Percentiles rank a stretch among this genome's conserved stretches.
Evolutionary conservation across 2,329 filamentous ascomycete species (phyloP).

Genomic region (Neobulgaria alba): DNA sequence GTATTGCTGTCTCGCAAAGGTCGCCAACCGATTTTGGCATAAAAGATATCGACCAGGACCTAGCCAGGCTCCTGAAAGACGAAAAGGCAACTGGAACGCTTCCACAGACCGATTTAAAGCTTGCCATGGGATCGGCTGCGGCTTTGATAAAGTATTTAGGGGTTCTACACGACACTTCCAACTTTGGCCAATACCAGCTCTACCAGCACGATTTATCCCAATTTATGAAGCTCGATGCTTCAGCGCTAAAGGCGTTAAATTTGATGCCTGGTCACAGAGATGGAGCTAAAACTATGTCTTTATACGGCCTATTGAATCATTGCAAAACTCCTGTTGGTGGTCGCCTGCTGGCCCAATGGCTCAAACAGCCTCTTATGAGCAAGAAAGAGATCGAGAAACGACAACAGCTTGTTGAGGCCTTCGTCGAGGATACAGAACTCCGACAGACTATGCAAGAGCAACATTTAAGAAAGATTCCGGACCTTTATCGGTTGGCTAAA

Average conservation of each 20-base stretch:
- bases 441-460: slow-evolving; percentile 96
- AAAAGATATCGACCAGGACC: slow-evolving; percentile 92
- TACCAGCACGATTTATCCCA: slow-evolving; percentile 96
- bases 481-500: slow-evolving; percentile 88
- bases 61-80: slow-evolving; percentile 79
- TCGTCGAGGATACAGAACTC: slow-evolving; percentile 85
- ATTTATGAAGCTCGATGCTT: slow-evolving; percentile 97
- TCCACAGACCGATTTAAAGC: slow-evolving; percentile 84
- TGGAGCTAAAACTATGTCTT: slow-evolving; percentile 93
- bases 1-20: slow-evolving; percentile 80
- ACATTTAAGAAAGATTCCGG: slow-evolving; percentile 84
- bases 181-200: slow-evolving; percentile 94
- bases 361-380: slow-evolving; percentile 96
- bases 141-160: slow-evolving; percentile 92
- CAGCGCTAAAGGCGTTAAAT: slow-evolving; percentile 87
- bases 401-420: slow-evolving; percentile 91
- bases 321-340: slow-evolving; percentile 96
- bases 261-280: slow-evolving; percentile 94
- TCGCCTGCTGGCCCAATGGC: slow-evolving; percentile 83
- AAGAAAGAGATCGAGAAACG: slow-evolving; percentile 80
- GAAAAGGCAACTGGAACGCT: slow-evolving; percentile 69
- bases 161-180: slow-evolving; percentile 81
- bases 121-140: slow-evolving; percentile 92
- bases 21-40: slow-evolving; percentile 69
- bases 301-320: slow-evolving; percentile 90